phyloP scores from a whole-genome alignment of 495 filamentous ascomycete species.

The Mytilinidion resinicola region DNA sequence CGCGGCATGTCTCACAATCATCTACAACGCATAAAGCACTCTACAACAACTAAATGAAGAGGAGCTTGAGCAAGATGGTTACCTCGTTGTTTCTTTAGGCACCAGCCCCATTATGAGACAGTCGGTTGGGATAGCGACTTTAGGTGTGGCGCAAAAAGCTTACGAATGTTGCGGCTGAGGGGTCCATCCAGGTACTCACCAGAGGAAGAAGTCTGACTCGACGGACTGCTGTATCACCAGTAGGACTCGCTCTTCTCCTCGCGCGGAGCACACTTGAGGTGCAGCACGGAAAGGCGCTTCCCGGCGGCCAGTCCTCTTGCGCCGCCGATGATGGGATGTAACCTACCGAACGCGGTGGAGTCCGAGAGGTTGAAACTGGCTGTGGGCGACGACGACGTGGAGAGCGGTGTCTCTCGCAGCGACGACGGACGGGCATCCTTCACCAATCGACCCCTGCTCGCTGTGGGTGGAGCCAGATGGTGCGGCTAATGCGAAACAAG shows the following conservation, averaged over 20 bases:
- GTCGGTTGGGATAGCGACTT: too few relatives aligned
- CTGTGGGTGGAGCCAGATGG: neutral
- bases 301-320: constrained; percentile 5
- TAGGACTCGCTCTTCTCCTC: neutral
- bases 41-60: too few relatives aligned
- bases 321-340: constrained; percentile 2
- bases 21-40: too few relatives aligned
- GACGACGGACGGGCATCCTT: neutral
- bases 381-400: neutral
- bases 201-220: too few relatives aligned
- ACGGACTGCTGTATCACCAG: too few relatives aligned
- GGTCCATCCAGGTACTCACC: too few relatives aligned
- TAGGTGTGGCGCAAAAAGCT: too few relatives aligned
- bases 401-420: neutral
- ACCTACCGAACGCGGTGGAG: neutral
- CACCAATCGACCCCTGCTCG: constrained; percentile 8
- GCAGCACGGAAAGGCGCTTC: constrained; percentile 5
- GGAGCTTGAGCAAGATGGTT: too few relatives aligned
- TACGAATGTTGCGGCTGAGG: too few relatives aligned
- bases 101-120: too few relatives aligned
- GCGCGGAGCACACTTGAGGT: neutral
- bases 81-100: too few relatives aligned
- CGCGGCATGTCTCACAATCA: too few relatives aligned
- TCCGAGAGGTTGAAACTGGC: neutral
- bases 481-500: constrained; percentile 9